Conservation (phyloP, 2,329 filamentous ascomycete species). For the Xylariaceae sp. region DNA sequence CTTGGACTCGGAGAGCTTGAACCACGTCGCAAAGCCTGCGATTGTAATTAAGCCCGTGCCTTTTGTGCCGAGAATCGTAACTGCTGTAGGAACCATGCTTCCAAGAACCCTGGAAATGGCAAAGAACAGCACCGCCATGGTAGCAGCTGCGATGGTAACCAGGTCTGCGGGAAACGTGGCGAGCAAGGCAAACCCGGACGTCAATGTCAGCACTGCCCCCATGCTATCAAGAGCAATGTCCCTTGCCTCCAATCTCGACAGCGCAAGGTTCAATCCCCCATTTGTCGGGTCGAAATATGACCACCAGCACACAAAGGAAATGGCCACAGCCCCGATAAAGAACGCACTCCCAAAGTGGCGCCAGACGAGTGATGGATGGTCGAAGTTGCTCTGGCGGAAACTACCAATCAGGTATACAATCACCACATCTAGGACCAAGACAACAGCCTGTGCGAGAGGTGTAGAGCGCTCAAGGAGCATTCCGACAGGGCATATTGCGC, state of each 20-base stretch:
- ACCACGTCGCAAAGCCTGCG: conserved; percentile 21
- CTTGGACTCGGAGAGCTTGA: conserved; percentile 16
- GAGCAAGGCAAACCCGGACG: conserved; percentile 27
- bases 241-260: conserved; percentile 24
- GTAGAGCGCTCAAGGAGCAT: conserved; percentile 24
- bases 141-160: conserved; percentile 25
- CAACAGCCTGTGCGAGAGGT: conserved; percentile 27
- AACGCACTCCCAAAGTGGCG: conserved; percentile 19
- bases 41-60: conserved; percentile 20
- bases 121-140: conserved; percentile 23
- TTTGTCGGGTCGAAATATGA: conserved; percentile 26
- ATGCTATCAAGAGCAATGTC: conserved; percentile 30
- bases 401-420: conserved; percentile 26
- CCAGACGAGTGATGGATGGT: conserved; percentile 21
- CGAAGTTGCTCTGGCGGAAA: conserved; percentile 25
- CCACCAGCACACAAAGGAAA: conserved; percentile 26
- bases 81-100: conserved; percentile 20
- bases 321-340: conserved; percentile 20
- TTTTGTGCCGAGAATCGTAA: conserved; percentile 22
- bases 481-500: conserved; percentile 29
- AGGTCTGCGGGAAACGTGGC: conserved; percentile 24
- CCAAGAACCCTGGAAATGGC: conserved; percentile 22
- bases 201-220: conserved; percentile 20
- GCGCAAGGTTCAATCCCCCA: conserved; percentile 28
- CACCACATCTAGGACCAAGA: conserved; percentile 28